phyloP scores from a whole-genome alignment of 768 basidiomycete genomes.

The Hypsizygus marmoreus region DNA sequence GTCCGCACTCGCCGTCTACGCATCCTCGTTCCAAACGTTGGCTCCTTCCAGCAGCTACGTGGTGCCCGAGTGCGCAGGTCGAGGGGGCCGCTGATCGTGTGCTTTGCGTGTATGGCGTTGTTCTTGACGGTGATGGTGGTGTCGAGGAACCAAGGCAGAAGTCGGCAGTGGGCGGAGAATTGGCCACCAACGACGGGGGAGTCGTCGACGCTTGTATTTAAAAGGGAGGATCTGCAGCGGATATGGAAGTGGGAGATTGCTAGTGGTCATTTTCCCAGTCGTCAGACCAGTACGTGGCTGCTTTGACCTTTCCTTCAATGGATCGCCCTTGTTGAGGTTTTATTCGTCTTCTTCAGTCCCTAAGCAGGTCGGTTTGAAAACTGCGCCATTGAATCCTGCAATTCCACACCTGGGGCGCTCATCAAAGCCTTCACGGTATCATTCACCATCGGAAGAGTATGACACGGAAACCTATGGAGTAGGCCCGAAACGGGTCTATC shows the following conservation, averaged over 20 bases:
- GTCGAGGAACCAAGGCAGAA: slow-evolving; percentile 40
- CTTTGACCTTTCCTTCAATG: slow-evolving; percentile 1
- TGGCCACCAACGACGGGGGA: slow-evolving; percentile 41
- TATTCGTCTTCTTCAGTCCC: slow-evolving; percentile 50
- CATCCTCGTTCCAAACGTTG: slow-evolving; percentile 56
- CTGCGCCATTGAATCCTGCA: slow-evolving; percentile 65
- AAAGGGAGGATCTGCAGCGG: slow-evolving; percentile 69
- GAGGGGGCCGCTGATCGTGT: slow-evolving; percentile 56
- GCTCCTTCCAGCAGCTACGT: slow-evolving; percentile 44
- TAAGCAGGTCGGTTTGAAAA: slow-evolving; percentile 55
- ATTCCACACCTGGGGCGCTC: slow-evolving; percentile 51
- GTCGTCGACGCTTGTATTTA: slow-evolving; percentile 69
- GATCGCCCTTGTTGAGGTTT: slow-evolving; percentile 2
- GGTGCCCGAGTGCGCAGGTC: slow-evolving; percentile 52
- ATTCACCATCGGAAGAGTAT: slow-evolving; percentile 41
- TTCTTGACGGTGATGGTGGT: slow-evolving; percentile 52
- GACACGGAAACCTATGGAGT: slow-evolving; percentile 59
- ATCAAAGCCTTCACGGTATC: slow-evolving; percentile 51
- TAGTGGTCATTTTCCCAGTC: slow-evolving; percentile 87
- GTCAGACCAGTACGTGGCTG: slow-evolving; percentile 56
- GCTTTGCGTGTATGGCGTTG: slow-evolving; percentile 50
- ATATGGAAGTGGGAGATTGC: slow-evolving; percentile 95
- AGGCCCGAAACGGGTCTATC: slow-evolving; percentile 76
- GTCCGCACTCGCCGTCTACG: slow-evolving; percentile 58
- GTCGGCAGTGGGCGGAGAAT: slow-evolving; percentile 43